Evolutionary conservation across 371 early-diverging fungal species (phyloP).

Genomic region (Zychaea mexicana): DNA sequence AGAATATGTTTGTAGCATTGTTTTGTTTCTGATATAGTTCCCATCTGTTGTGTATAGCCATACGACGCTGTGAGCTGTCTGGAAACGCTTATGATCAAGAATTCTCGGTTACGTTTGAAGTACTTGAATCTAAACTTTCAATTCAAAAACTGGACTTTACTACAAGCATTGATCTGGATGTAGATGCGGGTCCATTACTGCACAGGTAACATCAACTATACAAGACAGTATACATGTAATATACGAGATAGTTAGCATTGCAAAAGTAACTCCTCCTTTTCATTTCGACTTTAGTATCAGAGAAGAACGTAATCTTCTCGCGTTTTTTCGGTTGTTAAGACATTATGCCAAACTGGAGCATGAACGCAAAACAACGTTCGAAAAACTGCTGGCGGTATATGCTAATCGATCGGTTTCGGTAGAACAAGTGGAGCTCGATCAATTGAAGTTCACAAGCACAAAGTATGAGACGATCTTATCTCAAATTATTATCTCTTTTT

Average conservation of each 20-base stretch:
- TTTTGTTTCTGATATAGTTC: neutral
- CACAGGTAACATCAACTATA: slow-evolving; percentile 17
- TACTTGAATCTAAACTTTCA: slow-evolving; percentile 20
- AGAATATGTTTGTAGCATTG: neutral
- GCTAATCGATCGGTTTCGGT: slow-evolving; percentile 7
- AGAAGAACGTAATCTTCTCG: slow-evolving; percentile 28
- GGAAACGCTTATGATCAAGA: slow-evolving; percentile 20
- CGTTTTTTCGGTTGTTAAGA: slow-evolving; percentile 32
- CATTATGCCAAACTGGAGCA: slow-evolving; percentile 27
- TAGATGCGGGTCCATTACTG: slow-evolving; percentile 27
- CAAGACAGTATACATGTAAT: neutral
- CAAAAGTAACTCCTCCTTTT: too few species aligned
- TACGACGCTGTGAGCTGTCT: slow-evolving; percentile 32
- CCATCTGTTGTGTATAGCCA: slow-evolving; percentile 7
- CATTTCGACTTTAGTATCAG: slow-evolving; percentile 21
- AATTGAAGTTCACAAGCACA: slow-evolving; percentile 25
- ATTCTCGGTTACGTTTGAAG: slow-evolving; percentile 30
- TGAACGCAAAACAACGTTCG: slow-evolving; percentile 22
- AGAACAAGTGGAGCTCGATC: slow-evolving; percentile 14
- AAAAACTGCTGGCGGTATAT: slow-evolving; percentile 9
- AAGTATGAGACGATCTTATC: too few species aligned
- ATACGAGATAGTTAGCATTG: too few species aligned
- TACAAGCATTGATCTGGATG: slow-evolving; percentile 29
- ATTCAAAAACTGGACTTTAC: slow-evolving; percentile 27
- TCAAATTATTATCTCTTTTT: too few species aligned